Evolutionary conservation across 2,329 filamentous ascomycete genomes (phyloP), one percentile per base, ranked within the genome.

Genomic region (Pseudogymnoascus verrucosus): DNA sequence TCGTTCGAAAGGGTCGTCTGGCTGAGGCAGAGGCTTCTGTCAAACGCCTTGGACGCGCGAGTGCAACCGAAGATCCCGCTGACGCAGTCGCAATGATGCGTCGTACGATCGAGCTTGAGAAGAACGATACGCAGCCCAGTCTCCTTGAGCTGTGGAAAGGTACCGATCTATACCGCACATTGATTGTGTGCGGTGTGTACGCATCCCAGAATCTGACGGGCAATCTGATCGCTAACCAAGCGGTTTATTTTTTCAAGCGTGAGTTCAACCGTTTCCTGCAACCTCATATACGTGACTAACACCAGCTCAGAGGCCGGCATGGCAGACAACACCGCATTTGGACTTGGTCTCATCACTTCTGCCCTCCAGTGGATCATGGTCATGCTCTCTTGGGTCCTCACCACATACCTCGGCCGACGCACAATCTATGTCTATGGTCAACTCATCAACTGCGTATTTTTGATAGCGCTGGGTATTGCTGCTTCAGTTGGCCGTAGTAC

Each of bases 361-460:
- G 82, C 79, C 60, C 83, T 89, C 1, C 83, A 87, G 71, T 77
- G 74, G 74, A 74, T 89, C 71, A 79, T 86, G 65, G 84, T 86
- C 72, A 87, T 87, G 80, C 77, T 86, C 44, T 89, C 85, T 64
- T 89, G 86, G 86, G 75, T 88, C 63, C 80, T 89, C 60, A 88
- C 84, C 12, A 80, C 82, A 1, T 88, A 85, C 74, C 78, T 85
- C 62, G 84, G 85, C 71, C 82, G 85, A 64, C 84, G 85, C 62
- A 80, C 82, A 37, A 87, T 88, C 74, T 88, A 88, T 73, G 76
- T 88, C 63, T 87, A 80, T 76, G 85, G 85, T 66, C 80, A 81
- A 28, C 71, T 75, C 37, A 78, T 81, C 74, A 86, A 85, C 75
- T 76, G 76, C 62, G 68, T 71, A 39, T 78, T 88, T 68, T 76